Conservation (phyloP, 331 rosid species). For the Pyracantha coccinea region DNA sequence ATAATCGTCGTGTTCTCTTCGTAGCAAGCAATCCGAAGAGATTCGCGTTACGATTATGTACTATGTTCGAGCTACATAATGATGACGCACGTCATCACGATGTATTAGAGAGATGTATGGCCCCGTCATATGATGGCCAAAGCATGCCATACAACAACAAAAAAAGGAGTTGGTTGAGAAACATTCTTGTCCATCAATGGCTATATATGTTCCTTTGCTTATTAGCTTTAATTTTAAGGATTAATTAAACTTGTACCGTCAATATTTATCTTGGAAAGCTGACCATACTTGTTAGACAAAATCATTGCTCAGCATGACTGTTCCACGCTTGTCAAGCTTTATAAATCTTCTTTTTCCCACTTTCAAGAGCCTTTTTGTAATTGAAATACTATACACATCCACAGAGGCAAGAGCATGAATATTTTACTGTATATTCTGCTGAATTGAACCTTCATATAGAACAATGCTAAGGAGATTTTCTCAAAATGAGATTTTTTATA, state of each 20-base stretch:
- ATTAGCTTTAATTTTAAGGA: neutral
- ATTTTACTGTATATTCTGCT: neutral
- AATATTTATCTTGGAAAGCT: conserved; percentile 32
- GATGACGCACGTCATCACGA: conserved; percentile 9
- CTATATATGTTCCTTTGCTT: conserved; percentile 9
- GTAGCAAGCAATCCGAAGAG: conserved; percentile 26
- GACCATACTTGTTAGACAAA: conserved; percentile 42
- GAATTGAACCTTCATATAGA: neutral
- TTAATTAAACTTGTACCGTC: neutral
- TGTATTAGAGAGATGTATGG: conserved; percentile 1
- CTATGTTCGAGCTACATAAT: conserved; percentile 40
- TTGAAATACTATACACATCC: conserved; percentile 17
- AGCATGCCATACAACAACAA: conserved; percentile 36
- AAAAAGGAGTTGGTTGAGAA: neutral
- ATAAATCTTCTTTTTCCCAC: conserved; percentile 22
- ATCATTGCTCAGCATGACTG: conserved; percentile 55
- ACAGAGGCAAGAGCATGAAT: neutral
- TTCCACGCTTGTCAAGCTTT: conserved; percentile 45
- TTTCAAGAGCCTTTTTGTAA: conserved; percentile 26
- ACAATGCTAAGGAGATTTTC: too few relatives aligned
- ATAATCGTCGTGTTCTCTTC: conserved; percentile 38
- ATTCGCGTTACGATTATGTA: conserved; percentile 22
- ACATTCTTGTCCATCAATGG: conserved; percentile 19
- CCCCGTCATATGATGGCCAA: conserved; percentile 32
- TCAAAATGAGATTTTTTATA: too few relatives aligned